Base-by-base conservation (phyloP, 164 flowering plant species). In the grape (Vitis vinifera) region DNA sequence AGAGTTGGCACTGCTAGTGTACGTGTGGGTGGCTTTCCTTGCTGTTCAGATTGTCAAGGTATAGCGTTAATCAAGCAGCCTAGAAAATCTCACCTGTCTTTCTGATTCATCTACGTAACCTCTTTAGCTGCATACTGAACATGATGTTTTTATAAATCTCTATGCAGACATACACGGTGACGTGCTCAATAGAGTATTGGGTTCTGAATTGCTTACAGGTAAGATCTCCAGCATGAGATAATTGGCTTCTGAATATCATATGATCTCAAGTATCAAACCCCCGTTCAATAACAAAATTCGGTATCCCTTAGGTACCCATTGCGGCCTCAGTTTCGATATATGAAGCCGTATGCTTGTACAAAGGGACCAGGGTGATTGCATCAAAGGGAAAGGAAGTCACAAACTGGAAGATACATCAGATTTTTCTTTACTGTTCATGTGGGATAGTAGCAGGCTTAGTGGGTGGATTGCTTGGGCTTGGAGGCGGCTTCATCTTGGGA, bases 11-110 rank as follows among this genome's bases (percentile, higher is more conserved):
- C 66, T 91, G 63, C 89, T 91, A 50, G 2, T 84, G 8, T 79
- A 77, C 67, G 93, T 91, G 10, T 91, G 97, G 97, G 69, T 89
- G 11, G 85, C 86, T 51, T 88, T 91, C 67, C 88, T 91, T 51
- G 74, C 66, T 13, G 76, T 91, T 63, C 97, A 91, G 73, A 76
- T 89, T 47, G 64, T 75, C 2, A 89, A 89, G 89, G 93, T 87
- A 58, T 37, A 57, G 66, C 63, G 2, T 4, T 37, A 11, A 10
- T 49, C 0, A 19, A 62, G 12, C 1, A 29, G 13, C 2, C 44
- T 14, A 6, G 31, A 58, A 12, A 51, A 17, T 12, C 7, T 44
- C 27, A 11, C 27, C 27, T 23, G 27, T 23, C 27, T 23, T 23
- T 23, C 27, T 23, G 27, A 23, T 1, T 23, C 27, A 23, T 23